phyloP scores from a whole-genome alignment of 768 basidiomycete species.

The Podaxis sp. region DNA sequence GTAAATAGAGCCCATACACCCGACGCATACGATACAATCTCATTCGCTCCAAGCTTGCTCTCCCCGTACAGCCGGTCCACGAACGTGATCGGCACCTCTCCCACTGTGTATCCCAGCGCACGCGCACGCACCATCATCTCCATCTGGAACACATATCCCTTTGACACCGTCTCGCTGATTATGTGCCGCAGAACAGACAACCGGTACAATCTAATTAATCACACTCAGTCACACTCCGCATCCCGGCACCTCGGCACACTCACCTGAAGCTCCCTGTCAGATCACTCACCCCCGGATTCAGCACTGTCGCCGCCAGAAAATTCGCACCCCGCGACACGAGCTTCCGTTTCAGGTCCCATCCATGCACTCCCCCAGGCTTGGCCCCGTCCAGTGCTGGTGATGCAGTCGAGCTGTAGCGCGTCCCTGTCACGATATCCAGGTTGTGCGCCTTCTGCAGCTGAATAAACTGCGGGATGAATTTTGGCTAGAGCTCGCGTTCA shows the following conservation, averaged over 20 bases:
- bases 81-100: conserved; percentile 92
- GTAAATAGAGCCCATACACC: conserved; percentile 83
- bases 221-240: neutral
- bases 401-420: conserved; percentile 72
- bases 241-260: conserved; percentile 22
- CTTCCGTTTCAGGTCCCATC: conserved; percentile 91
- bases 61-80: conserved; percentile 93
- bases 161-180: conserved; percentile 80
- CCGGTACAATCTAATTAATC: conserved; percentile 64
- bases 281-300: conserved; percentile 86
- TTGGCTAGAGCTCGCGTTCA: conserved; percentile 55
- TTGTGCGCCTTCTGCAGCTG: conserved; percentile 81
- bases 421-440: conserved; percentile 92
- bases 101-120: conserved; percentile 80
- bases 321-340: conserved; percentile 88
- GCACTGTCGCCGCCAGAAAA: conserved; percentile 82
- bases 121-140: conserved; percentile 95
- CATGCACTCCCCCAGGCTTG: conserved; percentile 82
- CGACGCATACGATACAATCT: conserved; percentile 84
- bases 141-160: conserved; percentile 97
- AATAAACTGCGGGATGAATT: conserved; percentile 94
- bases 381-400: conserved; percentile 58
- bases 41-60: conserved; percentile 87
- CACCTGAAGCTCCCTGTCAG: conserved; percentile 89
- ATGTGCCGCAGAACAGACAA: conserved; percentile 75